phyloP scores from a whole-genome alignment of 2,329 filamentous ascomycete genomes.

The Fusarium coicis region DNA sequence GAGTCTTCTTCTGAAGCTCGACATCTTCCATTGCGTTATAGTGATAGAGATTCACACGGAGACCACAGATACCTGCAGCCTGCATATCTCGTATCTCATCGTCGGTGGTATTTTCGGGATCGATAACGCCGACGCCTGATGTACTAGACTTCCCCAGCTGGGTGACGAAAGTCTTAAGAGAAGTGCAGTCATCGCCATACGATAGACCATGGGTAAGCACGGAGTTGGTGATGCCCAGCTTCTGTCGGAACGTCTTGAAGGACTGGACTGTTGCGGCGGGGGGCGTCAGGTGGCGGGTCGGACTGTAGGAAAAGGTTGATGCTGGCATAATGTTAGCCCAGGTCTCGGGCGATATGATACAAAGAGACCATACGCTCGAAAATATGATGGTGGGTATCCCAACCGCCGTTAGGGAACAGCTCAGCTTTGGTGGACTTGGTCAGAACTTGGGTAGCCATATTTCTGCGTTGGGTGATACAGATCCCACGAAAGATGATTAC shows the following conservation, averaged over 20 bases:
- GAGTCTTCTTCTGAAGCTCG: not conserved
- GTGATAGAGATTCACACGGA: not conserved
- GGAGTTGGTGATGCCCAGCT: not conserved
- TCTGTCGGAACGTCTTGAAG: not conserved
- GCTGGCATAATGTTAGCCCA: not conserved
- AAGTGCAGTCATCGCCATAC: not conserved
- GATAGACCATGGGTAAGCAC: not conserved
- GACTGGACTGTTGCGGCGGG: not conserved
- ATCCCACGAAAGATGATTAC: not conserved
- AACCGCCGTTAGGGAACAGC: not conserved
- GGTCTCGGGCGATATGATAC: fast-evolving
- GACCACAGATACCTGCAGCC: not conserved
- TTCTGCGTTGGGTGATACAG: not conserved
- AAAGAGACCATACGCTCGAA: not conserved
- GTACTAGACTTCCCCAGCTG: not conserved
- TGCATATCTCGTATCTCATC: not conserved
- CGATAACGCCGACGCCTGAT: not conserved
- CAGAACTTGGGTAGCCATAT: not conserved
- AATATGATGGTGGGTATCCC: not conserved
- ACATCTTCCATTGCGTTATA: not conserved
- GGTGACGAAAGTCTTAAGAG: not conserved
- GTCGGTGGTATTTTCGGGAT: not conserved
- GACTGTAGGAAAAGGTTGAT: not conserved
- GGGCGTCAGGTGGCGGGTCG: not conserved
- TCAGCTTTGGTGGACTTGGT: not conserved